phyloP scores from a whole-genome alignment of 2,329 filamentous ascomycete genomes.

The Mycocentrospora acerina region DNA sequence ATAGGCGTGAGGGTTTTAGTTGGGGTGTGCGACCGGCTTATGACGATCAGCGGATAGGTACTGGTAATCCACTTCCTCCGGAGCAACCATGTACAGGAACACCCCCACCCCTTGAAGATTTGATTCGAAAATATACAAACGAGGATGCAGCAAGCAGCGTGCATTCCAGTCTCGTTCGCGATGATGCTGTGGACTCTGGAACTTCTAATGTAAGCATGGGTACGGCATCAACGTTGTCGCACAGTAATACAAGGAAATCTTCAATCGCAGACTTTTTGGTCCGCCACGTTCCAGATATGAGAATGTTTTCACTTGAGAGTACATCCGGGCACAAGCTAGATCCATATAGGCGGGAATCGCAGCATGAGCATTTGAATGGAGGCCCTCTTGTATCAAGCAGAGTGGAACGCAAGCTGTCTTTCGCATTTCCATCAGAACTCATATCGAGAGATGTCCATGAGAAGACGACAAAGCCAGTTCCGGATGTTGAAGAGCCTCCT shows the following conservation, averaged over 20 bases:
- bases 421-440: constrained; percentile 3
- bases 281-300: constrained; percentile 25
- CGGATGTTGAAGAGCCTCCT: constrained; percentile 1
- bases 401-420: constrained; percentile 11
- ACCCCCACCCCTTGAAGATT: constrained; percentile 24
- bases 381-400: constrained; percentile 1
- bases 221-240: constrained; percentile 1
- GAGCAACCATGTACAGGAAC: constrained; percentile 7
- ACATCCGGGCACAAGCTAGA: constrained; percentile 2
- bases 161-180: constrained; percentile 8
- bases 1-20: constrained; percentile 30
- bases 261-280: constrained; percentile 28
- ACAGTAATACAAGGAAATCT: constrained; percentile 18
- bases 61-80: constrained; percentile 16
- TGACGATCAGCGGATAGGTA: constrained; percentile 9
- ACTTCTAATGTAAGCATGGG: constrained; percentile 7
- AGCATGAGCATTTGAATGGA: not conserved
- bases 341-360: constrained; percentile 1
- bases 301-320: constrained; percentile 13
- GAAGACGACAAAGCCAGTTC: constrained; percentile 1
- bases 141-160: constrained; percentile 13
- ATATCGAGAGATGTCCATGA: constrained; percentile 2
- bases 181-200: constrained; percentile 14
- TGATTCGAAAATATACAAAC: constrained; percentile 14
- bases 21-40: constrained; percentile 14